Conservation (phyloP, 2,329 filamentous ascomycete genomes). For the Ophiostoma perfectum region DNA sequence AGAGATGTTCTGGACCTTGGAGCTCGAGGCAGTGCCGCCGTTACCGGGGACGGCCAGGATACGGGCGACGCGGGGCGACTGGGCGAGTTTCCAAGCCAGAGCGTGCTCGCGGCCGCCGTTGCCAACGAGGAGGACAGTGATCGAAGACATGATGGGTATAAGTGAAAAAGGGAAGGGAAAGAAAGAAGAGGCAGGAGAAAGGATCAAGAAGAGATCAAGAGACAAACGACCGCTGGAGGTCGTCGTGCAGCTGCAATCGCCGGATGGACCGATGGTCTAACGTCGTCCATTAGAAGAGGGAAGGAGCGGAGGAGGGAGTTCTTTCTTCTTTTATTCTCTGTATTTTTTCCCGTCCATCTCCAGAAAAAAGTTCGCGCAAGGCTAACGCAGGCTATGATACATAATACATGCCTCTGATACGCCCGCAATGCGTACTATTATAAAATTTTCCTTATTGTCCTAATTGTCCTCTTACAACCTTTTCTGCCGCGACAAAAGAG, state of each 20-base stretch:
- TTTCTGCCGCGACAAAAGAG: constrained; percentile 16
- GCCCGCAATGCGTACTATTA: constrained; percentile 10
- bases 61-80: constrained; percentile 70
- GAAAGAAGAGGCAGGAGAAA: neutral
- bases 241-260: constrained; percentile 20
- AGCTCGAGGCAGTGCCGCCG: constrained; percentile 69
- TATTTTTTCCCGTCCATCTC: constrained; percentile 4
- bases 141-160: constrained; percentile 20
- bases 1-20: constrained; percentile 66
- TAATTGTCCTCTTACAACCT: constrained; percentile 13
- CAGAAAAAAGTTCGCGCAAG: constrained; percentile 13
- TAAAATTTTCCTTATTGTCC: constrained; percentile 11
- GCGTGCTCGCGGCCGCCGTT: constrained; percentile 94
- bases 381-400: constrained; percentile 16
- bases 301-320: neutral
- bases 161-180: neutral
- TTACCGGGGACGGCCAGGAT: constrained; percentile 74
- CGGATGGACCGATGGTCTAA: constrained; percentile 21
- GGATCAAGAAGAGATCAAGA: neutral
- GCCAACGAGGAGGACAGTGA: constrained; percentile 70
- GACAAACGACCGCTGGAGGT: constrained; percentile 10
- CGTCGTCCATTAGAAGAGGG: constrained; percentile 17
- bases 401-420: constrained; percentile 12
- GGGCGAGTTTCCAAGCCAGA: constrained; percentile 85
- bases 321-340: constrained; percentile 13